Evolutionary conservation across 495 filamentous ascomycete genomes (phyloP).

Genomic region (Neurospora tetraspora): DNA sequence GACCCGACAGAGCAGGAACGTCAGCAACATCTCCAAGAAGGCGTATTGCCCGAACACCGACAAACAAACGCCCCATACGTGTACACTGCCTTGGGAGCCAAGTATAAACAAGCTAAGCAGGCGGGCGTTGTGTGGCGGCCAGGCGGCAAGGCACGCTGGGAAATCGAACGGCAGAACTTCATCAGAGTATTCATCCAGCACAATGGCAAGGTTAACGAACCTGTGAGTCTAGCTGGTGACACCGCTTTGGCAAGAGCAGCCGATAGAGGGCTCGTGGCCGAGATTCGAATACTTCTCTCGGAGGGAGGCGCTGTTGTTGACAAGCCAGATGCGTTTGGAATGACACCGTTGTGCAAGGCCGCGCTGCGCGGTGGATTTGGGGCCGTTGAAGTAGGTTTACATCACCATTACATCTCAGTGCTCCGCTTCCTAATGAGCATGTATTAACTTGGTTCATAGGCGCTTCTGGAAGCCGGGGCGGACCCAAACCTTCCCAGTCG

Average conservation of each 20-base stretch:
- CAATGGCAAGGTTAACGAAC: neutral
- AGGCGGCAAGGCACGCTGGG: neutral
- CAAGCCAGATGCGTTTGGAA: neutral
- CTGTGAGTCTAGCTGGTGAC: neutral
- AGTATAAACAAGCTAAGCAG: neutral
- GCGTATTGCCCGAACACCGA: neutral
- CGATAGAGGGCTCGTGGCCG: neutral
- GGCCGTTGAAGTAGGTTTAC: neutral
- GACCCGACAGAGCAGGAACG: neutral
- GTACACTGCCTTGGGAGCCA: neutral
- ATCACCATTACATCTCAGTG: neutral
- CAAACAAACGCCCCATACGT: neutral
- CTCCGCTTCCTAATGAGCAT: neutral
- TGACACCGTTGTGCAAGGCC: neutral
- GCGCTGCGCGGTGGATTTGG: neutral
- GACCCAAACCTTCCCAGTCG: neutral
- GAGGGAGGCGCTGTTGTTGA: conserved; percentile 5
- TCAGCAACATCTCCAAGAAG: neutral
- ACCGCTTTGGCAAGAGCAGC: conserved; percentile 3
- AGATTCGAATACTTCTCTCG: neutral
- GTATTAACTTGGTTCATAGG: neutral
- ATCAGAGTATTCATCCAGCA: neutral
- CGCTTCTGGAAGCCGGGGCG: neutral
- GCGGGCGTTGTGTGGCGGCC: neutral
- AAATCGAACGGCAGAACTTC: neutral